Percentiles rank a stretch among this genome's conserved stretches.
phyloP scores from a whole-genome alignment of 2,329 filamentous ascomycete species.

The Zymoseptoria crescenta region DNA sequence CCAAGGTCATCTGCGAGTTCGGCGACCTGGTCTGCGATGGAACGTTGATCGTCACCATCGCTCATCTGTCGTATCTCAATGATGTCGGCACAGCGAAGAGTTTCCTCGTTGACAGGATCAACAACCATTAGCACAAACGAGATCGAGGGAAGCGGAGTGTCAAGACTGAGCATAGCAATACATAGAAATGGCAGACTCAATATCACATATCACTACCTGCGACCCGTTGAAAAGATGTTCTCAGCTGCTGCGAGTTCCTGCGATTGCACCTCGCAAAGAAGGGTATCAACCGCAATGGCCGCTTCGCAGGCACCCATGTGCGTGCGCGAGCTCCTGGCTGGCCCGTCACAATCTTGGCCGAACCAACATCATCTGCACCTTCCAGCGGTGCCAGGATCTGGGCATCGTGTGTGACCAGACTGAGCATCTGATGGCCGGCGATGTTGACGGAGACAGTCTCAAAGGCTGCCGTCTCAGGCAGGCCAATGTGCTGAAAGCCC shows the following conservation, averaged over 20 bases:
- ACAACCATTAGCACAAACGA: not conserved
- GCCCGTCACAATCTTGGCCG: constrained; percentile 1
- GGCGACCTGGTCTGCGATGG: constrained; percentile 31
- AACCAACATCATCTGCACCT: not conserved
- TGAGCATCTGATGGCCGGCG: constrained; percentile 2
- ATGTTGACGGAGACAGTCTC: not conserved
- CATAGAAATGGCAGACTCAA: not conserved
- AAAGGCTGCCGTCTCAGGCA: constrained; percentile 2
- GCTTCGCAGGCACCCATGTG: not conserved
- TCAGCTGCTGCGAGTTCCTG: constrained; percentile 2
- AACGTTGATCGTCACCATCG: constrained; percentile 26
- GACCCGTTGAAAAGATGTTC: constrained; percentile 1
- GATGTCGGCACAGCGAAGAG: constrained; percentile 11
- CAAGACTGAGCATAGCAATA: not conserved
- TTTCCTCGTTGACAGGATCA: constrained; percentile 5
- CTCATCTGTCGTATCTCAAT: constrained; percentile 28
- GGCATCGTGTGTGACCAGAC: constrained; percentile 1
- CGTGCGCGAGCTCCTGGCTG: constrained; percentile 1
- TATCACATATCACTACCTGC: not conserved
- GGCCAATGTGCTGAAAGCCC: constrained; percentile 1
- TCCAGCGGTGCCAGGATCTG: constrained; percentile 1
- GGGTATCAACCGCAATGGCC: constrained; percentile 1
- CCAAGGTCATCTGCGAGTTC: constrained; percentile 31
- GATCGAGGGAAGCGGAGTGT: not conserved
- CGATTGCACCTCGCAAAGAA: constrained; percentile 3